phyloP scores from a whole-genome alignment of 345 rosid genomes.

The Excoecaria agallocha region DNA sequence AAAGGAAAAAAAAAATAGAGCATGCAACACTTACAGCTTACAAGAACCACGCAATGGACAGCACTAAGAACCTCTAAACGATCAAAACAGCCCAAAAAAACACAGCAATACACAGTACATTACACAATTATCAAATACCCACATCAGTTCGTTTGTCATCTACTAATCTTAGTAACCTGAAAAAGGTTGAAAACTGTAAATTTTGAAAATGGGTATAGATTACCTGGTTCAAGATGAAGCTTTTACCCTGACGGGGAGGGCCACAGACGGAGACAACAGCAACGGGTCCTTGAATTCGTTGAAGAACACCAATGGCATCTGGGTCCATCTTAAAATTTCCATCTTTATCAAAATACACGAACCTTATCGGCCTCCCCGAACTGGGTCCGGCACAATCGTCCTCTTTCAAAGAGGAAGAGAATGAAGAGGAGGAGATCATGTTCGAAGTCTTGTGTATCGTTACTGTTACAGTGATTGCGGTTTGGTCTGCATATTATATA shows the following conservation, averaged over 20 bases:
- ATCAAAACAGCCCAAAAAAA: background rate
- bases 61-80: background rate
- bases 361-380: conserved; percentile 74
- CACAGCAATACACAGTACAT: no score
- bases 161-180: background rate
- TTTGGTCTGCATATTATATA: no score
- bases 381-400: background rate
- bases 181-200: background rate
- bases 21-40: background rate
- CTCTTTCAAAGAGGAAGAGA: background rate
- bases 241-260: conserved; percentile 96
- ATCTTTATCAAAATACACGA: conserved; percentile 82
- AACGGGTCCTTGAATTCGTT: conserved; percentile 84
- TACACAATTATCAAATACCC: background rate
- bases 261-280: conserved; percentile 96
- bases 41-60: background rate
- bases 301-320: conserved; percentile 83
- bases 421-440: background rate
- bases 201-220: background rate
- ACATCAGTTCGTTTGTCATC: background rate
- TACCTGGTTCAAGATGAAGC: conserved; percentile 87
- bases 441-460: background rate
- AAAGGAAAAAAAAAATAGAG: background rate
- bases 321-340: conserved; percentile 94
- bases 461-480: background rate